Percentiles rank a stretch among this genome's conserved stretches.
These are phyloP conservation scores for Adenanthera pavonina DNA, from an alignment of 306 rosid genomes.

Conservation along the genomic window DNA sequence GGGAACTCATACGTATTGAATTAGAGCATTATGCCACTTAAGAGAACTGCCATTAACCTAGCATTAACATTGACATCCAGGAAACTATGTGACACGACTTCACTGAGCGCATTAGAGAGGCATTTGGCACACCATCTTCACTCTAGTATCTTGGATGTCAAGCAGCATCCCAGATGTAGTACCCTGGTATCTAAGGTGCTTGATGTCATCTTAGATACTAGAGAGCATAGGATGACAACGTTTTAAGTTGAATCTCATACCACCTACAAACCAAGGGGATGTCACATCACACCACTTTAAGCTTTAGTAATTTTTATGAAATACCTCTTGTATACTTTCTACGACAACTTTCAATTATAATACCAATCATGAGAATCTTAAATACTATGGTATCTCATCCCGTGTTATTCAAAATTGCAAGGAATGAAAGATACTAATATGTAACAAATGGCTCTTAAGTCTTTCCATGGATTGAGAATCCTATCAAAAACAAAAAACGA, in stretches of 20 bases:
- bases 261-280: not conserved
- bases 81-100: slow-evolving; percentile 17
- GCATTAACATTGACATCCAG: slow-evolving; percentile 4
- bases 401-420: not conserved
- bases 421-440: not conserved
- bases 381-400: not conserved
- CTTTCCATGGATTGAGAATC: slow-evolving; percentile 20
- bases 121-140: not conserved
- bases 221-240: not conserved
- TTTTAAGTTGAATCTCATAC: not conserved
- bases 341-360: not conserved
- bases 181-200: not conserved
- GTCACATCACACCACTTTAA: not conserved
- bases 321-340: not conserved
- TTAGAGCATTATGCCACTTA: slow-evolving; percentile 6
- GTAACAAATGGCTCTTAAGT: not conserved
- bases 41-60: slow-evolving; percentile 31
- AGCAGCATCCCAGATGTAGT: not conserved
- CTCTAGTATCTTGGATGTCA: not conserved
- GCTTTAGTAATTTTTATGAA: not conserved
- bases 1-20: slow-evolving; percentile 10
- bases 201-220: not conserved
- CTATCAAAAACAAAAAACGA: not conserved
- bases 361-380: not conserved
- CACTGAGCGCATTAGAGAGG: slow-evolving; percentile 12